Conservation (phyloP, 257 asterid genomes). For the Salvia hispanica region DNA sequence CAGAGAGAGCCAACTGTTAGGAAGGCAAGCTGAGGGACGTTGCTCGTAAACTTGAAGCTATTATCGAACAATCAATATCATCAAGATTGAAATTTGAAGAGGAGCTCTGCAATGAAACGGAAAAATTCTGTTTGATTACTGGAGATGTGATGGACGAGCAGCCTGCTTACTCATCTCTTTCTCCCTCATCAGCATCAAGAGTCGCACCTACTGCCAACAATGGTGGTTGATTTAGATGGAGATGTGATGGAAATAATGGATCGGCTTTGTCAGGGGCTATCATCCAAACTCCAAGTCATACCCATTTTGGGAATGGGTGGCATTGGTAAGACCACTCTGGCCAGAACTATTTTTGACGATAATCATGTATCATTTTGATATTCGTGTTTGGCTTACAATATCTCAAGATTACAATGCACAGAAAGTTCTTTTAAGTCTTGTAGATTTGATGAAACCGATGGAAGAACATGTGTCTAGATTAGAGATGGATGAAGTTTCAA, state of each 20-base stretch:
- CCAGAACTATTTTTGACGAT: neutral
- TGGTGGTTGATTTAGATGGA: neutral
- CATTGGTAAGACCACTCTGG: neutral
- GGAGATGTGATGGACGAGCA: neutral
- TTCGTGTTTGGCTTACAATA: neutral
- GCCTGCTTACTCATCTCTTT: neutral
- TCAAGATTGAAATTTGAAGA: neutral
- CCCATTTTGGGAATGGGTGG: conserved; percentile 12
- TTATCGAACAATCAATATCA: accelerated
- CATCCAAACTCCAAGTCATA: conserved; percentile 21
- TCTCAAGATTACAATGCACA: neutral
- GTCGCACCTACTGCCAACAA: neutral
- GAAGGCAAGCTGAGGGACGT: too few species aligned
- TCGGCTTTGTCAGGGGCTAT: conserved; percentile 19
- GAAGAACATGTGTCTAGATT: neutral
- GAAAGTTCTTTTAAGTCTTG: neutral
- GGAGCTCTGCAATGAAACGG: neutral
- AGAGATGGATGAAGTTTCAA: too few species aligned
- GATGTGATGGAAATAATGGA: conserved; percentile 16
- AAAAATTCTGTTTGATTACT: neutral
- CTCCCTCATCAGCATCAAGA: neutral
- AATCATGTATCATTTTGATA: neutral
- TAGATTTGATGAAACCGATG: neutral
- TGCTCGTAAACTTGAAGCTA: neutral
- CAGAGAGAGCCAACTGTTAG: too few species aligned